Evolutionary conservation across 2,329 filamentous ascomycete genomes (phyloP).

Genomic region (Penicillium sumatraense): DNA sequence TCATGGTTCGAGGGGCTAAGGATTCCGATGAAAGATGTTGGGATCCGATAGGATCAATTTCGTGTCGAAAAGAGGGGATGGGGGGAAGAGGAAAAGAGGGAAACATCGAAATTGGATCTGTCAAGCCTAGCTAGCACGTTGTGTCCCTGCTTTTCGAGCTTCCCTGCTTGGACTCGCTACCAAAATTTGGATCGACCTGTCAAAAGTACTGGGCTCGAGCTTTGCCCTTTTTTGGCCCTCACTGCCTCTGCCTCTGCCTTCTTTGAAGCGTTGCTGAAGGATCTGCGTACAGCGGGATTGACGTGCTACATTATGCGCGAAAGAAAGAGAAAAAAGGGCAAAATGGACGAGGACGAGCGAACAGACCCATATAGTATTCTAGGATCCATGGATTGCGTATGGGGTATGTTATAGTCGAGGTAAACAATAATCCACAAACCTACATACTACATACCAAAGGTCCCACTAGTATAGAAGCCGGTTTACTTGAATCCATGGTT

Average conservation of each 20-base stretch:
- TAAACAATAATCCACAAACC: background rate
- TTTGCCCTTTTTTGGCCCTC: background rate
- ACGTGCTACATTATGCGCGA: slow-evolving; percentile 5
- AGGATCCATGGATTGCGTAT: background rate
- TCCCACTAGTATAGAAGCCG: background rate
- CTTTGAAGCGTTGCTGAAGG: slow-evolving; percentile 4
- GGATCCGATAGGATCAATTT: slow-evolving; percentile 18
- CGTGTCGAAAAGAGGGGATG: background rate
- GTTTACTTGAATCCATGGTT: background rate
- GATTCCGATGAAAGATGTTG: background rate
- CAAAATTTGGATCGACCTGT: slow-evolving; percentile 22
- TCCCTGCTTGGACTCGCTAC: slow-evolving; percentile 10
- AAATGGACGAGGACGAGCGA: background rate
- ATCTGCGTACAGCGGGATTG: slow-evolving; percentile 15
- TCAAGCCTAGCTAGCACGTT: background rate
- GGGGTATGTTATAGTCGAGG: background rate
- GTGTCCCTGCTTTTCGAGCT: slow-evolving; percentile 6
- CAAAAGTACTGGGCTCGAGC: slow-evolving; percentile 21
- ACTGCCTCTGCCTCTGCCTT: background rate
- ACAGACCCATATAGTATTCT: background rate
- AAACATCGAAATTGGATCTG: slow-evolving; percentile 1
- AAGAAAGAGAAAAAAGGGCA: background rate
- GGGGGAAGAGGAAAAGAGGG: background rate
- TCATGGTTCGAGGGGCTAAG: slow-evolving; percentile 1
- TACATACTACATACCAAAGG: background rate